phyloP scores from a whole-genome alignment of 2,329 filamentous ascomycete genomes.

The Xylariaceae sp. region DNA sequence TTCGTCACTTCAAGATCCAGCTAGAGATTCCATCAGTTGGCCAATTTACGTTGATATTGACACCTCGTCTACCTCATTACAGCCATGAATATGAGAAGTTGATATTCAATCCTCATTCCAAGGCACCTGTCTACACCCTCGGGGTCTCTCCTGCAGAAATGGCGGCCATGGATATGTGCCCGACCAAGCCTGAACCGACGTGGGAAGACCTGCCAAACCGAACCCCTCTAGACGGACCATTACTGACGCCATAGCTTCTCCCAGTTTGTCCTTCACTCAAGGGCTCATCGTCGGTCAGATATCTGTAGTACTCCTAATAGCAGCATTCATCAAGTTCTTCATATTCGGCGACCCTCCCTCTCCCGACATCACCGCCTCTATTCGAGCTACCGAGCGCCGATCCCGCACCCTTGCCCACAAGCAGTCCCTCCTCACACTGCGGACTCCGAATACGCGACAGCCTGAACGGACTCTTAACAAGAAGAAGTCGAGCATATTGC shows the following conservation, averaged over 20 bases:
- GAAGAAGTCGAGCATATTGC: constrained; percentile 68
- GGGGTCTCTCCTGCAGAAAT: constrained; percentile 7
- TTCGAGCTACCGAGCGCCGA: constrained; percentile 70
- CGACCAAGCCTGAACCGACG: constrained; percentile 30
- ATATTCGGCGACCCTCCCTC: constrained; percentile 94
- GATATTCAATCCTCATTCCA: too few species aligned
- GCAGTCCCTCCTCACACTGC: constrained; percentile 64
- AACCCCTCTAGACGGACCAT: constrained; percentile 6
- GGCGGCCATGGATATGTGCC: constrained; percentile 27
- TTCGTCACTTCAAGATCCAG: too few species aligned
- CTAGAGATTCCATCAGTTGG: neutral
- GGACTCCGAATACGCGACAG: constrained; percentile 36
- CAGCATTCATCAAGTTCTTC: constrained; percentile 98
- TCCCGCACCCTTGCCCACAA: constrained; percentile 72
- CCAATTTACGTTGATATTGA: too few species aligned
- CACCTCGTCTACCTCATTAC: too few species aligned
- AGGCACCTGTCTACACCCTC: too few species aligned
- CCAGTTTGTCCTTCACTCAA: constrained; percentile 83
- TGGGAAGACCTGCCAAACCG: constrained; percentile 14
- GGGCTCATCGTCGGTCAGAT: constrained; percentile 91
- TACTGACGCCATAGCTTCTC: constrained; percentile 10
- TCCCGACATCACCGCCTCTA: constrained; percentile 71
- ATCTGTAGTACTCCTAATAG: constrained; percentile 84
- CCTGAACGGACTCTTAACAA: constrained; percentile 46
- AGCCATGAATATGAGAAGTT: too few species aligned